Conservation (phyloP, 306 rosid species). For the Datisca glomerata region DNA sequence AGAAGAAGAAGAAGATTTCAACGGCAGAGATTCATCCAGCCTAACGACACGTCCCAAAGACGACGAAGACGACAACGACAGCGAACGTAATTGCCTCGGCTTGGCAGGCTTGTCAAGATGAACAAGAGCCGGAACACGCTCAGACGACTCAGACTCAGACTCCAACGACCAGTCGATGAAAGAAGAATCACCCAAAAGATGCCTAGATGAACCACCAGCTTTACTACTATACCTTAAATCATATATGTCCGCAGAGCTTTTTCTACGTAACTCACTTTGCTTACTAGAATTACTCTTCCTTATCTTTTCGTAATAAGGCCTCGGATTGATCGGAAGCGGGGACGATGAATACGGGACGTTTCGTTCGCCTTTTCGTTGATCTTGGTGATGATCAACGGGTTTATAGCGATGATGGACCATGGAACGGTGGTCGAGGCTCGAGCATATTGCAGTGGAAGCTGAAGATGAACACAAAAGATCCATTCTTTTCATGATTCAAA, state of each 20-base stretch:
- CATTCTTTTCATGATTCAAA: conserved; percentile 36
- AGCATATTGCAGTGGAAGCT: conserved; percentile 53
- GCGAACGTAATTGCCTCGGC: too few relatives aligned
- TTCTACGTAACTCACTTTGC: conserved; percentile 25
- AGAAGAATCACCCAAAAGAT: conserved; percentile 30
- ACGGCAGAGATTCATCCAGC: neutral
- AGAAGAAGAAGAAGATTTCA: neutral
- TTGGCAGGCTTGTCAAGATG: conserved; percentile 12
- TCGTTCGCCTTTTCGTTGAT: neutral
- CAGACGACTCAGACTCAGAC: too few relatives aligned
- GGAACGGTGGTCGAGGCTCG: conserved; percentile 38
- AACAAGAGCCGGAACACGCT: conserved; percentile 15
- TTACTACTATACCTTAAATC: conserved; percentile 15
- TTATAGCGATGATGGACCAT: conserved; percentile 19
- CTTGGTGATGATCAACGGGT: conserved; percentile 9
- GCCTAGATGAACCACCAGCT: conserved; percentile 26
- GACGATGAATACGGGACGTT: conserved; percentile 58
- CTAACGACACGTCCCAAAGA: too few relatives aligned
- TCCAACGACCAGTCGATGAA: conserved; percentile 45
- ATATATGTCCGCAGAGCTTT: conserved; percentile 32
- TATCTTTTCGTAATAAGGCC: conserved; percentile 29
- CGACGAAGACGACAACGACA: too few relatives aligned
- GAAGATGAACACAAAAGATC: conserved; percentile 61
- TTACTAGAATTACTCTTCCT: conserved; percentile 36
- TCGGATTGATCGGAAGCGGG: conserved; percentile 55